Conservation (phyloP, 768 basidiomycete genomes). For the Piloderma croceum region DNA sequence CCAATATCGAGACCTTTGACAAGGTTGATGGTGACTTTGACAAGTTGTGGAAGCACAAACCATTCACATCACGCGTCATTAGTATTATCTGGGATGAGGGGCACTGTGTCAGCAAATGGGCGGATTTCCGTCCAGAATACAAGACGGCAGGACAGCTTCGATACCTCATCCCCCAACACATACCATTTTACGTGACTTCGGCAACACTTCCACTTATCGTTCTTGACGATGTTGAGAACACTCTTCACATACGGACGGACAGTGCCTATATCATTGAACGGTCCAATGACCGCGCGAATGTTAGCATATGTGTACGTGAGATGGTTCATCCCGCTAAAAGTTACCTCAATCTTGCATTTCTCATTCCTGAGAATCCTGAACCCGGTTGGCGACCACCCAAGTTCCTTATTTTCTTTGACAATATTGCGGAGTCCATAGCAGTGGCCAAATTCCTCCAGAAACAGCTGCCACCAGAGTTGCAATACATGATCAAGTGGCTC, state of each 20-base stretch:
- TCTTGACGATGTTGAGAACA: conserved; percentile 10
- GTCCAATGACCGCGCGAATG: conserved; percentile 18
- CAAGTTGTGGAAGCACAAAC: conserved; percentile 15
- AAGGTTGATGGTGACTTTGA: no score
- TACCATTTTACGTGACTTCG: no score
- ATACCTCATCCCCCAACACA: conserved; percentile 23
- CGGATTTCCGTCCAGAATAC: conserved; percentile 31
- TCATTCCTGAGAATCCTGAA: conserved; percentile 13
- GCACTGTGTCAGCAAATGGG: conserved; percentile 38
- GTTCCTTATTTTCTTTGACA: no score
- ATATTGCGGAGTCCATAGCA: no score
- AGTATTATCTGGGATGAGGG: no score
- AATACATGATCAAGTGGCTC: conserved; percentile 20
- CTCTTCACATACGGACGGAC: conserved; percentile 6
- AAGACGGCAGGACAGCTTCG: conserved; percentile 17
- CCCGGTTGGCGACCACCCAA: conserved; percentile 2
- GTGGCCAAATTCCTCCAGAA: conserved; percentile 13
- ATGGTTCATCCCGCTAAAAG: conserved; percentile 10
- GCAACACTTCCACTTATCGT: conserved; percentile 16
- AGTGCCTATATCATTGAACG: no score
- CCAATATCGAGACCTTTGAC: conserved; percentile 24
- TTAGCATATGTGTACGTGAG: conserved; percentile 9
- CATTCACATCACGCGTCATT: conserved; percentile 25
- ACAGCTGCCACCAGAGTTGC: conserved; percentile 5
- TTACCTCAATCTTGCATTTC: conserved; percentile 21